Conservation (phyloP, 2,329 filamentous ascomycete genomes). For the Colletotrichum abscissum region DNA sequence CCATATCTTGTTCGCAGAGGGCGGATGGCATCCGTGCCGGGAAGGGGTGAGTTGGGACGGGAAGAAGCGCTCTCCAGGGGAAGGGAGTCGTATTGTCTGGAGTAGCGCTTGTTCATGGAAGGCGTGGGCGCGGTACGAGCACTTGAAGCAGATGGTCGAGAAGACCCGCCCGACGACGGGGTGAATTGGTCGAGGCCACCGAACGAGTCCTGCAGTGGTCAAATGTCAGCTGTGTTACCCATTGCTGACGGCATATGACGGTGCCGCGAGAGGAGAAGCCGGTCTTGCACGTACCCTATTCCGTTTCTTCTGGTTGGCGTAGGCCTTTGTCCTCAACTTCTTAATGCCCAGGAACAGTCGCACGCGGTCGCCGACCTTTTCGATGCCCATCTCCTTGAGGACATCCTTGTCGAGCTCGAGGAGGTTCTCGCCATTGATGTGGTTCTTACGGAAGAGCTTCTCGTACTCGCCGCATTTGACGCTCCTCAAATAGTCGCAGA, state of each 20-base stretch:
- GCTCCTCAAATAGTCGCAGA: constrained; percentile 89
- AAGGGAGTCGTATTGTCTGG: constrained; percentile 66
- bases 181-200: constrained; percentile 78
- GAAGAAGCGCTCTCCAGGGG: constrained; percentile 63
- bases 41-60: constrained; percentile 76
- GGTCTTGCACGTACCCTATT: constrained; percentile 74
- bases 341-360: constrained; percentile 89
- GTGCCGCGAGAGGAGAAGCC: background rate
- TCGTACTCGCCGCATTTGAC: constrained; percentile 97
- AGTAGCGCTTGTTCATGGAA: constrained; percentile 72
- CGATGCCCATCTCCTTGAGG: constrained; percentile 97
- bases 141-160: constrained; percentile 68
- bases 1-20: constrained; percentile 68
- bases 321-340: constrained; percentile 81
- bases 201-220: constrained; percentile 77
- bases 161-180: constrained; percentile 70
- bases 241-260: background rate
- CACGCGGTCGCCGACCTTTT: constrained; percentile 96
- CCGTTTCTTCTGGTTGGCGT: constrained; percentile 82
- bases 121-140: constrained; percentile 51
- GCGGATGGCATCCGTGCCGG: constrained; percentile 65
- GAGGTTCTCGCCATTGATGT: constrained; percentile 97
- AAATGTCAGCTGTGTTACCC: constrained; percentile 28
- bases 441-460: constrained; percentile 87
- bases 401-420: constrained; percentile 97